These are phyloP conservation scores for Hypomontagnella monticulosa DNA, from an alignment of 495 filamentous ascomycete genomes.

Conservation along the genomic window DNA sequence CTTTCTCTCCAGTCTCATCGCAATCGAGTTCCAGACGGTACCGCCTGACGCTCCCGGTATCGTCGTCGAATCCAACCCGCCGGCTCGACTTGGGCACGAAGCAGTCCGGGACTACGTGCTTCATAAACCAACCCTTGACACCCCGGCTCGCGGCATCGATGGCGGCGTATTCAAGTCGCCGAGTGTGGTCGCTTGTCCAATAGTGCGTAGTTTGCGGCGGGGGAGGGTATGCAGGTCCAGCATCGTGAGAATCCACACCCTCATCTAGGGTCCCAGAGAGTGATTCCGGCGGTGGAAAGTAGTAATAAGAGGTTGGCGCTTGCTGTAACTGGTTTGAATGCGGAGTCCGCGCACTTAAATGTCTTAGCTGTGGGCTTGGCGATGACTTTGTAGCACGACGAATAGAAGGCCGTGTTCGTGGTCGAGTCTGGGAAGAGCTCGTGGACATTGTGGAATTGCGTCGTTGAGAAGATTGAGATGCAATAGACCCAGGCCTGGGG, in stretches of 20 bases:
- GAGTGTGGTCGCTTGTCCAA: slow-evolving; percentile 65
- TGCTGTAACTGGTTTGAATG: slow-evolving; percentile 43
- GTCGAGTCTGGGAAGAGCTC: slow-evolving; percentile 35
- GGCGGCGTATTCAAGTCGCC: slow-evolving; percentile 65
- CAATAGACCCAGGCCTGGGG: slow-evolving; percentile 34
- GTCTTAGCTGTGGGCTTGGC: slow-evolving; percentile 38
- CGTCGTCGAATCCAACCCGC: slow-evolving; percentile 60
- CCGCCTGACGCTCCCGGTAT: slow-evolving; percentile 63
- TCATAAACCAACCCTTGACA: slow-evolving; percentile 63
- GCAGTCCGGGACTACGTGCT: slow-evolving; percentile 63
- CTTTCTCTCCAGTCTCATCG: slow-evolving; percentile 43
- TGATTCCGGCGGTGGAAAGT: slow-evolving; percentile 57
- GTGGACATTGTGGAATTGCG: slow-evolving; percentile 42
- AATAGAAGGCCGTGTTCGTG: slow-evolving; percentile 47
- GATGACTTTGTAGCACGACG: slow-evolving; percentile 50
- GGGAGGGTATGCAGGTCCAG: slow-evolving; percentile 39
- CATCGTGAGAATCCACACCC: slow-evolving; percentile 30
- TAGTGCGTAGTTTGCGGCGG: slow-evolving; percentile 66
- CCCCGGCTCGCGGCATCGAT: slow-evolving; percentile 65
- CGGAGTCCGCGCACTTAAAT: slow-evolving; percentile 39
- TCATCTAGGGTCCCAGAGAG: slow-evolving; percentile 21
- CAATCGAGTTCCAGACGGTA: slow-evolving; percentile 61
- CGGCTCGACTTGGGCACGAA: slow-evolving; percentile 58
- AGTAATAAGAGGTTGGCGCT: slow-evolving; percentile 54
- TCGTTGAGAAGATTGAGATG: slow-evolving; percentile 40